phyloP scores from a whole-genome alignment of 1,284 basidiomycete genomes.

The Tilletia caries region DNA sequence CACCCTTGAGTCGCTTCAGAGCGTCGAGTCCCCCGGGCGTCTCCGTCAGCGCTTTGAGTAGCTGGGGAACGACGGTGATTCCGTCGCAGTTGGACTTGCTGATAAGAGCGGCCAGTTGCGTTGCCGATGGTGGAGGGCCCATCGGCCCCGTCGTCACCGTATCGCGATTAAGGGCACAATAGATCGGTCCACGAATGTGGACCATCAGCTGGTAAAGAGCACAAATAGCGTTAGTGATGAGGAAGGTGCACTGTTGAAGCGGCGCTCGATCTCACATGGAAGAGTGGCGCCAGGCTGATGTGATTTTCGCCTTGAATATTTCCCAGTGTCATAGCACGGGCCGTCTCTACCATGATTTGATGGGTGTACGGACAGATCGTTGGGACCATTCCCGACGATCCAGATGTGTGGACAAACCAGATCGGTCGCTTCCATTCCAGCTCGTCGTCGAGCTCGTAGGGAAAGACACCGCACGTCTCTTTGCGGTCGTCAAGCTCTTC shows the following conservation, averaged over 20 bases:
- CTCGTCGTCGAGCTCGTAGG: conserved; percentile 2
- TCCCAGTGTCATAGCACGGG: too few species aligned
- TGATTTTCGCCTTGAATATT: too few species aligned
- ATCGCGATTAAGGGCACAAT: neutral
- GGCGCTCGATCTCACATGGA: neutral
- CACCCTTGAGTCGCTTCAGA: neutral
- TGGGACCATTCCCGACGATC: neutral
- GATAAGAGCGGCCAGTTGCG: neutral
- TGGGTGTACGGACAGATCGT: conserved; percentile 7
- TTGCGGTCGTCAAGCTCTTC: too few species aligned
- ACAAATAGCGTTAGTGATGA: neutral
- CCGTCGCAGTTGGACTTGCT: neutral
- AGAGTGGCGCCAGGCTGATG: neutral
- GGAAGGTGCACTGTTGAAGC: too few species aligned
- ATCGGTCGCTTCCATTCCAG: neutral
- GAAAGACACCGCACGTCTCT: neutral
- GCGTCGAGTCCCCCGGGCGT: neutral
- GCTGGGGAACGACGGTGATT: neutral
- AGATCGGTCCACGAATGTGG: neutral
- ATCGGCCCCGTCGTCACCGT: neutral
- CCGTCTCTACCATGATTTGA: neutral
- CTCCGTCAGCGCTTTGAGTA: neutral
- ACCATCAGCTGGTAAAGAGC: neutral
- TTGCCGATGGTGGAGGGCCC: too few species aligned
- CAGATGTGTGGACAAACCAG: neutral